phyloP scores from a whole-genome alignment of 768 basidiomycete genomes.

The Tricholoma terreum region DNA sequence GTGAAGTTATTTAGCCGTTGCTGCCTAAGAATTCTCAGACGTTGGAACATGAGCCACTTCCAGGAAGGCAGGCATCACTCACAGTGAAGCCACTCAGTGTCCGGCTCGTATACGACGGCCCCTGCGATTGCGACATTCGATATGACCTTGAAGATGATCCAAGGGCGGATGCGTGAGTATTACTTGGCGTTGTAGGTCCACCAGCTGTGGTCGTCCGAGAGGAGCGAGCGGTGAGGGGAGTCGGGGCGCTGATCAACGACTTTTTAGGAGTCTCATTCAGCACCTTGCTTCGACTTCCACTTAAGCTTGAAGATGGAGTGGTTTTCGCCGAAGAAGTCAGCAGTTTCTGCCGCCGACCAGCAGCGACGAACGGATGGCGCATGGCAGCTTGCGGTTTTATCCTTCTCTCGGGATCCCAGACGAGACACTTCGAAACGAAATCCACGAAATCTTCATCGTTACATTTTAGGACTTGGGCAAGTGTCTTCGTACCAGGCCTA shows the following conservation, averaged over 20 bases:
- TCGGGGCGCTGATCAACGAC: slow-evolving; percentile 85
- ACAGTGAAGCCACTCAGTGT: slow-evolving; percentile 70
- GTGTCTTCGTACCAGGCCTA: slow-evolving; percentile 86
- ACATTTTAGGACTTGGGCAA: slow-evolving; percentile 84
- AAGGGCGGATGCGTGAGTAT: slow-evolving; percentile 51
- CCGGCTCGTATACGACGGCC: slow-evolving; percentile 70
- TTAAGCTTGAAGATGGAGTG: slow-evolving; percentile 53
- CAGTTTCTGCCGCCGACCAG: slow-evolving; percentile 55
- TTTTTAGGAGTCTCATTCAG: slow-evolving; percentile 78
- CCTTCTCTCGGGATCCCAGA: slow-evolving; percentile 96
- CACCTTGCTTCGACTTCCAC: slow-evolving; percentile 52
- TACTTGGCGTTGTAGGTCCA: slow-evolving; percentile 57
- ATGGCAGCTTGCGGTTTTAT: slow-evolving; percentile 92
- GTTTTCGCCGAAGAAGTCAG: slow-evolving; percentile 48
- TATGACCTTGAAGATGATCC: slow-evolving; percentile 65
- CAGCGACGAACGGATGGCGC: slow-evolving; percentile 85
- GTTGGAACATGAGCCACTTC: slow-evolving; percentile 8
- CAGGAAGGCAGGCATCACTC: slow-evolving; percentile 27
- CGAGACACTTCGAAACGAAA: slow-evolving; percentile 94
- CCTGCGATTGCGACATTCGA: slow-evolving; percentile 65
- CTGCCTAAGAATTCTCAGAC: slow-evolving; percentile 28
- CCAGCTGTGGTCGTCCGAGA: slow-evolving; percentile 52
- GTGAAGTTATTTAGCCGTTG: slow-evolving; percentile 37
- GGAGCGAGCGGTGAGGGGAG: slow-evolving; percentile 78
- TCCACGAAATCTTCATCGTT: slow-evolving; percentile 96